Evolutionary conservation across 306 rosid genomes (phyloP).

Genomic region (Bauhinia variegata): DNA sequence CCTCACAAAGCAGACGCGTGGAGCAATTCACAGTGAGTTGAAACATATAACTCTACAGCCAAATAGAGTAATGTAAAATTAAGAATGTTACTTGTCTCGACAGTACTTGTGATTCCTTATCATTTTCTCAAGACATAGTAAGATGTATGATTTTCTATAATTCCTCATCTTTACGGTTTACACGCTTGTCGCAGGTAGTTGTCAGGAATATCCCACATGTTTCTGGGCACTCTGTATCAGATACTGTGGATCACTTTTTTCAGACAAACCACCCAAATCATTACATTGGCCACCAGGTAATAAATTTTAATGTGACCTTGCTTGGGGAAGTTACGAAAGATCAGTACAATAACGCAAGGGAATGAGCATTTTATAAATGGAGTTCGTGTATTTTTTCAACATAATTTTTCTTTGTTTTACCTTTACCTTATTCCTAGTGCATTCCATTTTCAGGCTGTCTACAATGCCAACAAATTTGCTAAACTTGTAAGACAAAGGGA

Average conservation of each 20-base stretch:
- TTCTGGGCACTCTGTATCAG: slow-evolving; percentile 66
- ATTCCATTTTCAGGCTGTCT: slow-evolving; percentile 73
- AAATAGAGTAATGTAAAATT: slow-evolving; percentile 12
- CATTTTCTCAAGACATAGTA: slow-evolving; percentile 12
- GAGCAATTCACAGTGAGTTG: slow-evolving; percentile 87
- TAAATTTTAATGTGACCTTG: slow-evolving; percentile 8
- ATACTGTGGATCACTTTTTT: slow-evolving; percentile 74
- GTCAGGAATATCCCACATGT: slow-evolving; percentile 75
- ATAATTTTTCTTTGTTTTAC: slow-evolving; percentile 17
- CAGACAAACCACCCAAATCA: slow-evolving; percentile 77
- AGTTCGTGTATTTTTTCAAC: background rate
- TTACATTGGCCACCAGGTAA: slow-evolving; percentile 96
- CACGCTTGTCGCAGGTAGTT: slow-evolving; percentile 68
- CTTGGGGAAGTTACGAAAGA: slow-evolving; percentile 6
- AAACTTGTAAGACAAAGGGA: slow-evolving; percentile 67
- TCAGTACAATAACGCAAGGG: background rate
- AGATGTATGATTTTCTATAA: slow-evolving; percentile 4
- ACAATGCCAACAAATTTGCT: slow-evolving; percentile 88
- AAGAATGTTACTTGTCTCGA: slow-evolving; percentile 1
- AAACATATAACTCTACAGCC: background rate
- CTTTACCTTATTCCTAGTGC: slow-evolving; percentile 8
- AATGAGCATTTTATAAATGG: slow-evolving; percentile 3
- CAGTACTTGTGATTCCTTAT: slow-evolving; percentile 10
- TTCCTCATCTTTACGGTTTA: slow-evolving; percentile 15
- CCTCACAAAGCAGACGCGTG: slow-evolving; percentile 72